Evolutionary conservation across 148 eudicot species (phyloP).

Genomic region (Rhododendron vialii): DNA sequence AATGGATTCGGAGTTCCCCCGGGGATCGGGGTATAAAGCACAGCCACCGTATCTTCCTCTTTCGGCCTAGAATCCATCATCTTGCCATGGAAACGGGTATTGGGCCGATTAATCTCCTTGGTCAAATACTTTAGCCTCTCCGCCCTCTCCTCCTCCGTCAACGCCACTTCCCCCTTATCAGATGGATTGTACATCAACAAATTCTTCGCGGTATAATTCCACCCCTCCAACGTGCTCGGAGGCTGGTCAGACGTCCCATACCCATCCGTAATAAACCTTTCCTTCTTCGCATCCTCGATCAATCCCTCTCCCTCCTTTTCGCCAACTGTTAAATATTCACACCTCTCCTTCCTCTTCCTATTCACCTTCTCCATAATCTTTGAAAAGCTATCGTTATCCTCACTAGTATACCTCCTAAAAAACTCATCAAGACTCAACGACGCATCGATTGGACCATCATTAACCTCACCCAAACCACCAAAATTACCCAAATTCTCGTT

Average conservation of each 20-base stretch:
- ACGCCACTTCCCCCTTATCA: conserved; percentile 65
- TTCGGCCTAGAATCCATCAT: conserved; percentile 43
- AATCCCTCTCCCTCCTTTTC: conserved; percentile 35
- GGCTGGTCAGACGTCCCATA: conserved; percentile 90
- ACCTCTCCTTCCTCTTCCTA: conserved; percentile 73
- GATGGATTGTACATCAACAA: conserved; percentile 91
- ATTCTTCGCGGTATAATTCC: conserved; percentile 82
- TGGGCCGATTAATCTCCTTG: conserved; percentile 62
- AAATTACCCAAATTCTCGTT: conserved; percentile 9
- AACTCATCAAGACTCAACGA: conserved; percentile 60
- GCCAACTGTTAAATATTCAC: conserved; percentile 66
- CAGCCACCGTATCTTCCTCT: conserved; percentile 51
- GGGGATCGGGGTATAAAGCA: conserved; percentile 58
- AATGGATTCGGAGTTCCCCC: conserved; percentile 59
- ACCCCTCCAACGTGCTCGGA: conserved; percentile 58
- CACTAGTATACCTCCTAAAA: conserved; percentile 79
- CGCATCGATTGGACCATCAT: conserved; percentile 29
- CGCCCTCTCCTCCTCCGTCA: conserved; percentile 65
- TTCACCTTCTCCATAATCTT: conserved; percentile 72
- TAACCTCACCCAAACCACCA: conserved; percentile 8
- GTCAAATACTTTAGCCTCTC: conserved; percentile 71
- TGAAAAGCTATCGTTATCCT: conserved; percentile 83
- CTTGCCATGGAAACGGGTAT: conserved; percentile 79
- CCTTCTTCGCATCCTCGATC: conserved; percentile 68
- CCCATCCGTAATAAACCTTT: conserved; percentile 70